Percentiles rank a stretch among this genome's conserved stretches.
phyloP scores from a whole-genome alignment of 148 eudicot genomes.

The Nepenthes gracilis region DNA sequence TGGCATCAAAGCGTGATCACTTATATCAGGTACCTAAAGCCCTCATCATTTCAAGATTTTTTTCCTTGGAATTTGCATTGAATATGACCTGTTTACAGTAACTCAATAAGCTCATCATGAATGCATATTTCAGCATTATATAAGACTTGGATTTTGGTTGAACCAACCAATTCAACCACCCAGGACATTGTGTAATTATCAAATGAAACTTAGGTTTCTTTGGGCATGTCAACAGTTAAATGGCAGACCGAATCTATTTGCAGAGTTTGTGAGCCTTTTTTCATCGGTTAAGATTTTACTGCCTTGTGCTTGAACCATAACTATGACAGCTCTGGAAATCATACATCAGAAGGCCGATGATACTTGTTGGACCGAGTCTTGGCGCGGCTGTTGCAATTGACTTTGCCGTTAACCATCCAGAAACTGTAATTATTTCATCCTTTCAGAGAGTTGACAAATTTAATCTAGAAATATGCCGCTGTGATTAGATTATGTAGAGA shows the following conservation, averaged over 20 bases:
- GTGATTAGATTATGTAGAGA: background rate
- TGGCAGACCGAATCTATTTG: too few species aligned
- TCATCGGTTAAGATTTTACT: too few species aligned
- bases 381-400: constrained; percentile 92
- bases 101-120: too few species aligned
- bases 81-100: background rate
- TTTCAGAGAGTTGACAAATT: background rate
- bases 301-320: constrained; percentile 1
- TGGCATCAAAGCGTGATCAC: constrained; percentile 79
- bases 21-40: constrained; percentile 58
- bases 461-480: background rate
- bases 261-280: too few species aligned
- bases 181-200: too few species aligned
- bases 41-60: constrained; percentile 7
- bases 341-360: constrained; percentile 72
- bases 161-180: too few species aligned
- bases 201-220: too few species aligned
- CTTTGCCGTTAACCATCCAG: constrained; percentile 65
- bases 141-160: too few species aligned
- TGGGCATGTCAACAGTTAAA: too few species aligned
- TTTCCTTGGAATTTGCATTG: background rate
- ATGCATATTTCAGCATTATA: too few species aligned
- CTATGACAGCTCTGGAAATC: constrained; percentile 68
- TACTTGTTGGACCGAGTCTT: constrained; percentile 90
- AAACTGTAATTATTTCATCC: constrained; percentile 57